Evolutionary conservation across 129 eudicot species (phyloP), one percentile per base, ranked within the genome.

Genomic region (Escallonia rubra): DNA sequence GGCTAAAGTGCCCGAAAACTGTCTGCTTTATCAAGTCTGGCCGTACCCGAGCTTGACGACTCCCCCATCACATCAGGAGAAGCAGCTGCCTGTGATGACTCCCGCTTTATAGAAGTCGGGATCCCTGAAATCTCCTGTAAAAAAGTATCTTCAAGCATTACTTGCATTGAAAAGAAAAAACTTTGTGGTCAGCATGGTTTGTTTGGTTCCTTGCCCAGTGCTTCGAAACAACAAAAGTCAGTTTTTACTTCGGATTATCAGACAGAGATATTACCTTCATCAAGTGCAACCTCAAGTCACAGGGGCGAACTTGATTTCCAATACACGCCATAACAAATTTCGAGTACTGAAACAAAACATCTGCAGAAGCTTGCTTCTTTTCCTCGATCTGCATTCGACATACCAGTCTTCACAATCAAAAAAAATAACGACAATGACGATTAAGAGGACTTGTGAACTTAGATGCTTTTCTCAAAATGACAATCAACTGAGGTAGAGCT

Each of bases 291-390:
- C 98, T 89, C 74, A 93, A 57, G 77, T 93, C 96, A 71, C 95
- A 89, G 61, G 98, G 96, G 51, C 95, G 91, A 69, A 76, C 88
- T 72, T 87, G 95, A 79, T 80, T 82, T 55, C 98, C 98, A 40
- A 93, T 79, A 66, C 96, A 89, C 4, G 90, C 95, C 87, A 86
- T 68, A 39, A 75, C 95, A 79, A 93, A 93, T 52, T 75, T 84
- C 11, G 98, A 93, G 72, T 93, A 93, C 9, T 86, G 86, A 57
- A 71, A 84, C 71, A 82, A 42, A 61, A 89, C 96, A 84, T 93
- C 96, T 7, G 92, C 91, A 61, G 98, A 96, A 70, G 96, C 91
- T 82, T 93, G 95, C 83, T 86, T 93, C 85, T 84, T 93, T 79
- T 83, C 95, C 69, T 89, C 90, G 73, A 67, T 67, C 98, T 92